Evolutionary conservation across 169 alveolate species (phyloP).

Genomic region (Eimeria acervulina): DNA sequence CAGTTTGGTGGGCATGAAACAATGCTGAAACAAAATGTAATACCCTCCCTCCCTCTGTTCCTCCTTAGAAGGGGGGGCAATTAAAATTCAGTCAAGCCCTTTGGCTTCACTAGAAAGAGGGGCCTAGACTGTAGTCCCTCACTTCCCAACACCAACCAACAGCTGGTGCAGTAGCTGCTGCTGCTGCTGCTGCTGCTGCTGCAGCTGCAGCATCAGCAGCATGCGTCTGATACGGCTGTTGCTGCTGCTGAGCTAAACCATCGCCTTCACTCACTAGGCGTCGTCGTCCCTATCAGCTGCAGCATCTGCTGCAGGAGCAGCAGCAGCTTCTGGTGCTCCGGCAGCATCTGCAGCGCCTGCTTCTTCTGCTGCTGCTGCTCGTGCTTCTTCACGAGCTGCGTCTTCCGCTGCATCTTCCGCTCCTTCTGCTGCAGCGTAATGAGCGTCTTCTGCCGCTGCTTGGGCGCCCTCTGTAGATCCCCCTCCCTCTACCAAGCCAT

Average conservation of each 20-base stretch:
- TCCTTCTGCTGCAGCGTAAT: neutral
- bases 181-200: neutral
- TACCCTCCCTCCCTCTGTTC: neutral
- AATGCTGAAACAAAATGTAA: neutral
- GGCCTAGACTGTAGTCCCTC: conserved; percentile 5
- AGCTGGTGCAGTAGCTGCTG: neutral
- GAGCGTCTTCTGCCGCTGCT: conserved; percentile 31
- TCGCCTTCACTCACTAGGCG: conserved; percentile 2
- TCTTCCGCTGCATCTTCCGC: neutral
- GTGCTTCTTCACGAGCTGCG: neutral
- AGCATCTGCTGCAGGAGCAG: conserved; percentile 43
- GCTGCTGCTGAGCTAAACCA: neutral
- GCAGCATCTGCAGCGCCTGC: neutral
- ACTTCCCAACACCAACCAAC: neutral
- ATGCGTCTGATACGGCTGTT: neutral
- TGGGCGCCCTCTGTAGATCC: conserved; percentile 11
- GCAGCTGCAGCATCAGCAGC: too few species aligned
- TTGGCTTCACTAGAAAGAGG: conserved; percentile 45
- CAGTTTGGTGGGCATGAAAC: neutral
- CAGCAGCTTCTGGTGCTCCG: neutral
- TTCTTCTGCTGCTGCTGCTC: conserved; percentile 24
- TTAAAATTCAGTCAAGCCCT: conserved; percentile 34
- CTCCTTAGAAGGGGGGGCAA: neutral
- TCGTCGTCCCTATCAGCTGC: conserved; percentile 11
- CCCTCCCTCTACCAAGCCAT: conserved; percentile 62